Base-by-base conservation (phyloP, 1,284 basidiomycete species). In the Moesziomyces antarcticus region DNA sequence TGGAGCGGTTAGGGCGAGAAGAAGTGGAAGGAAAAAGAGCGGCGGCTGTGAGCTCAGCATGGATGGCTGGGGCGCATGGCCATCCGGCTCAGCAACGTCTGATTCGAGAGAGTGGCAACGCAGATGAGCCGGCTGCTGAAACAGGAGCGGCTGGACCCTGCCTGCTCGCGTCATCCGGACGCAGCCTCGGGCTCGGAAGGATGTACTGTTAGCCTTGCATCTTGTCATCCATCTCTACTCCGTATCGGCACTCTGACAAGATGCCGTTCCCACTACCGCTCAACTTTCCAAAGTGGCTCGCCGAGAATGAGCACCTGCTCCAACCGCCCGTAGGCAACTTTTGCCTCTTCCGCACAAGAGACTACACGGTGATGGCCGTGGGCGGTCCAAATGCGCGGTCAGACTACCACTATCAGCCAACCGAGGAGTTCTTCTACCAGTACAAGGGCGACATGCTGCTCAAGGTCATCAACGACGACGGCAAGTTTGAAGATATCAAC, bases 401-500 rank as follows among this genome's bases (percentile, higher is more conserved):
- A 4, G 82, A 83, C 49, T 83, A 82, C 52, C 82, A 83, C 53
- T 82, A 66, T 45, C 74, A 75, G 53, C 61, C 64, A 4, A 83
- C 82, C 9, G 81, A 83, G 61, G 81, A 83, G 53, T 80, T 80
- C 50, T 82, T 83, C 60, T 83, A 82, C 56, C 81, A 83, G 50
- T 75, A 77, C 35, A 73, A 83, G 50, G 82, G 82, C 1, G 89
- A 88, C 2, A 97, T 97, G 93, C 86, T 93, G 13, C 87, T 97
- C 42, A 90, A 92, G 71, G 90, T 93, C 5, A 91, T 98, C 11
- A 52, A 79, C 37, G 93, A 96, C 58, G 92, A 91, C 20, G 91
- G 90, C n/a, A 87, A 88, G 74, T 95, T 97, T 85, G 87, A 88
- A 79, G 95, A 98, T 82, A 92, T 98, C 41, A 86, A 87, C 25